Base-by-base conservation (phyloP, 2,329 filamentous ascomycete species). In the Parastagonospora avenae region DNA sequence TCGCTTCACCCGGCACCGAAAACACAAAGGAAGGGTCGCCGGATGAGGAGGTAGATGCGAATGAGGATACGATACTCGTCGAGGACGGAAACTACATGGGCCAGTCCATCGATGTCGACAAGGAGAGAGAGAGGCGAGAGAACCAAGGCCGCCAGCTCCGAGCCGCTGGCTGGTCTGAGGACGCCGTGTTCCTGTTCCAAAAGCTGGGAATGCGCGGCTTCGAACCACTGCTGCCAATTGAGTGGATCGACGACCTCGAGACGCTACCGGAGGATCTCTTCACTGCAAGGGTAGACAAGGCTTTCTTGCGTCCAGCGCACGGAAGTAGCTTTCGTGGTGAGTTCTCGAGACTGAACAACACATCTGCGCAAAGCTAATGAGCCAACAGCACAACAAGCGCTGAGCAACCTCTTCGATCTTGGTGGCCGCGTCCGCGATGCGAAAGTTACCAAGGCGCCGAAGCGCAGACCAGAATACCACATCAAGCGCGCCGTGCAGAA, bases 201-300 rank as follows among this genome's bases (percentile, higher is more conserved):
- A 80, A 80, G 50, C 76, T 85, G 28, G 76, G 76, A 5, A 77
- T 80, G 71, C 80, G 83, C 36, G 83, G 83, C 12, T 80, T 79
- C 45, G 82, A 85, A 67, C 79, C 83, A 8, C 66, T 85, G 1
- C 63, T 86, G 10, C 81, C 82, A 1, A 64, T 68, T 10, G 72
- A 72, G 52, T 85, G 82, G 82, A 71, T 74, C 38, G 66, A 77
- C 42, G 82, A 85, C 55, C 84, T 85, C 54, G 69, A 71, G 8
- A 82, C 79, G 12, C 63, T 86, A 11, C 83, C 83, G 2, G 73
- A 78, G 8, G 73, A 75, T 8, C 66, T 86, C 1, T 86, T 85
- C 67, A 76, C 77, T 8, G 57, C 67, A 2, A 67, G 72, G 9
- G 57, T 73, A 14, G 68, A 74, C 36, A 68, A 73, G 15, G 75